Percentiles rank a stretch among this genome's conserved stretches.
Evolutionary conservation across 2,329 filamentous ascomycete genomes (phyloP).

Genomic region (Colletotrichum costaricense): DNA sequence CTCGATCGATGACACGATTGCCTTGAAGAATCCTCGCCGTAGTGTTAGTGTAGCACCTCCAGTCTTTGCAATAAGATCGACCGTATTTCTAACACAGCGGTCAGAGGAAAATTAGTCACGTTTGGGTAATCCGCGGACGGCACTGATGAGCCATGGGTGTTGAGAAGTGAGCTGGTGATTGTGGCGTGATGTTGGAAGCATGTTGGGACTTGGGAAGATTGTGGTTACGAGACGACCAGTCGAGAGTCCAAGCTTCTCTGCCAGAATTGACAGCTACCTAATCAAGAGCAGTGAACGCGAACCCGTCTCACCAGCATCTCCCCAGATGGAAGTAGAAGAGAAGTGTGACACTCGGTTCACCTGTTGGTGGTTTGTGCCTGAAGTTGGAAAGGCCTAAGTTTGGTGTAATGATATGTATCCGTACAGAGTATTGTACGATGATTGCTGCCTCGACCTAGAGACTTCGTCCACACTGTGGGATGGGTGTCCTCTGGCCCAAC

Average conservation of each 20-base stretch:
- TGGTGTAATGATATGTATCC: no score
- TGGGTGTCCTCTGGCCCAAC: background rate
- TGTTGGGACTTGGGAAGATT: background rate
- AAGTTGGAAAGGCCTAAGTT: background rate
- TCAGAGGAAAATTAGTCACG: background rate
- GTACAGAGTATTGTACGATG: background rate
- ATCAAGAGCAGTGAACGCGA: background rate
- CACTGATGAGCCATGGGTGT: constrained; percentile 1
- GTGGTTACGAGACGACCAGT: background rate
- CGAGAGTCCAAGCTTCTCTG: constrained; percentile 8
- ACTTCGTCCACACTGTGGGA: background rate
- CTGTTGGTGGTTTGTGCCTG: background rate
- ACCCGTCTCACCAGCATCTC: background rate
- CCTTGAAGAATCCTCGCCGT: background rate
- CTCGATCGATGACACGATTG: constrained; percentile 14
- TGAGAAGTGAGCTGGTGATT: constrained; percentile 1
- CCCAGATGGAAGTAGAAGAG: background rate
- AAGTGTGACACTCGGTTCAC: constrained; percentile 11
- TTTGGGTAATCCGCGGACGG: constrained; percentile 20
- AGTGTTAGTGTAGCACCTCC: background rate
- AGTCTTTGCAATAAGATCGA: background rate
- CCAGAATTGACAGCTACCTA: background rate
- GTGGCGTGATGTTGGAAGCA: constrained; percentile 21
- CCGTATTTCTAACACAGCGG: background rate
- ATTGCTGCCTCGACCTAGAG: background rate